phyloP scores from a whole-genome alignment of 208 protist genomes.

The Crithidia expoeki region DNA sequence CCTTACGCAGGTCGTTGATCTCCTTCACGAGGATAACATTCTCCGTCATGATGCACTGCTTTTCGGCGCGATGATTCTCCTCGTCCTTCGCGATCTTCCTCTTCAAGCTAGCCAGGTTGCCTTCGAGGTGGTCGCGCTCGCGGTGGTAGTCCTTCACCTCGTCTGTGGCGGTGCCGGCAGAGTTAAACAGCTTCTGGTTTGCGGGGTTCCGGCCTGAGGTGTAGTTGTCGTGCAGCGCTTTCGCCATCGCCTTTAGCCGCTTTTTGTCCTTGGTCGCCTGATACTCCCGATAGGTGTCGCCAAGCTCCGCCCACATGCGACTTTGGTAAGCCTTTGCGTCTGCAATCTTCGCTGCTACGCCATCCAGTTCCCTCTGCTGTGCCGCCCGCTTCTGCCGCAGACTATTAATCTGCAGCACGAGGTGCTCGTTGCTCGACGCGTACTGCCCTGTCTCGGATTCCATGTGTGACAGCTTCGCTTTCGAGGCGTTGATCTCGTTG shows the following conservation, averaged over 20 bases:
- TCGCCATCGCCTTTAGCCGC: conserved; percentile 91
- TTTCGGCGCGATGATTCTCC: conserved; percentile 92
- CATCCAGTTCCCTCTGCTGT: conserved; percentile 91
- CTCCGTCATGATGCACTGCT: conserved; percentile 93
- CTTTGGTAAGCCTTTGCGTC: conserved; percentile 85
- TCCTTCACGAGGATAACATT: conserved; percentile 96
- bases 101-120: conserved; percentile 93
- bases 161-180: conserved; percentile 82
- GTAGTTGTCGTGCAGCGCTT: conserved; percentile 93
- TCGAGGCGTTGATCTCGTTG: conserved; percentile 92
- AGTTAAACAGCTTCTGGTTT: conserved; percentile 40
- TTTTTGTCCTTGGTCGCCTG: conserved; percentile 44
- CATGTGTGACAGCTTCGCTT: conserved; percentile 96
- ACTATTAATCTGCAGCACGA: conserved; percentile 93
- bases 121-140: conserved; percentile 95
- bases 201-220: conserved; percentile 49
- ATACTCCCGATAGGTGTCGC: conserved; percentile 66
- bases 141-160: conserved; percentile 95
- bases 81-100: conserved; percentile 94
- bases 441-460: conserved; percentile 93
- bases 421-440: conserved; percentile 91
- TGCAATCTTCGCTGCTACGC: conserved; percentile 67
- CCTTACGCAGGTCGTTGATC: conserved; percentile 97
- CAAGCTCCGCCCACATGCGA: conserved; percentile 89
- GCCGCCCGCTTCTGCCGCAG: conserved; percentile 94